A percentile compares a stretch with the other conserved stretches of the same genome.
phyloP scores from a whole-genome alignment of 2,329 filamentous ascomycete species.

The Bipolaris sorokiniana region DNA sequence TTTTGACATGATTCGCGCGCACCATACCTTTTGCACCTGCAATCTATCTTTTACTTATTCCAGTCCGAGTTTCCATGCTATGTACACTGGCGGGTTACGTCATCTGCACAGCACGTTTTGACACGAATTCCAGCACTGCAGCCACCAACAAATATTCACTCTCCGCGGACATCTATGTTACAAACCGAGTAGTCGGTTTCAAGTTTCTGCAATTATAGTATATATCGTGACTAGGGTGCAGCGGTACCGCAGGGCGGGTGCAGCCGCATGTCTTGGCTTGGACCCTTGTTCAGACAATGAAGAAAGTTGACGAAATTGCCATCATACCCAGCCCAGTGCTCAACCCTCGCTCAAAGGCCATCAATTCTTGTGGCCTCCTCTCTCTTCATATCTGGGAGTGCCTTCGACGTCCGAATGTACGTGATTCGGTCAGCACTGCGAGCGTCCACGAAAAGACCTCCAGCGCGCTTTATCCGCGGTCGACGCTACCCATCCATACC shows the following conservation, averaged over 20 bases:
- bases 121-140: background rate
- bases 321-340: slow-evolving; percentile 29
- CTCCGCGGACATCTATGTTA: background rate
- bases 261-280: slow-evolving; percentile 17
- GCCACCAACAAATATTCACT: background rate
- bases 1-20: background rate
- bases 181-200: background rate
- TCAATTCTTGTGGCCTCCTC: slow-evolving; percentile 23
- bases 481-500: slow-evolving; percentile 43
- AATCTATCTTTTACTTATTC: background rate
- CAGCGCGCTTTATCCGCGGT: slow-evolving; percentile 45
- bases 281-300: slow-evolving; percentile 22
- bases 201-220: background rate
- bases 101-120: background rate
- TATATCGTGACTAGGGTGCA: background rate
- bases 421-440: slow-evolving; percentile 51
- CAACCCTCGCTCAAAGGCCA: slow-evolving; percentile 17
- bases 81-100: background rate
- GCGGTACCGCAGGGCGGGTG: slow-evolving; percentile 5
- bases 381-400: slow-evolving; percentile 24
- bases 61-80: background rate
- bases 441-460: slow-evolving; percentile 47
- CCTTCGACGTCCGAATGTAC: slow-evolving; percentile 49
- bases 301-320: slow-evolving; percentile 29
- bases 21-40: background rate